Base-by-base conservation (phyloP, 176 grass and related monocot genomes). In the Ananas comosus region DNA sequence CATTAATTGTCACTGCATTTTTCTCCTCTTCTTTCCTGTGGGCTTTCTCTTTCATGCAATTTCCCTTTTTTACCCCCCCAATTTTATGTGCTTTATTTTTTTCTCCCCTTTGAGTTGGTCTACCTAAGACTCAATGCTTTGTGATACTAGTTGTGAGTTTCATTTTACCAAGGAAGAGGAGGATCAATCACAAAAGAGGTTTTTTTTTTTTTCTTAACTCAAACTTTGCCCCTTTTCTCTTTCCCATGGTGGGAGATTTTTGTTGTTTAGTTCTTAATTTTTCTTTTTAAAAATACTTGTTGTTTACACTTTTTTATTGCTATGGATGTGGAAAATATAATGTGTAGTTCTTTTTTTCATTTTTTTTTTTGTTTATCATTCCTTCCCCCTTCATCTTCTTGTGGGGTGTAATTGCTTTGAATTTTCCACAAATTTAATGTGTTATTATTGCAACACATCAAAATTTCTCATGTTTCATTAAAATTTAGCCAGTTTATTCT, bases 141-240 rank as follows among this genome's bases (percentile, higher is more conserved):
- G 56, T 61, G 56, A 22, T 61, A 17, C 21, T 61, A 10, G 11
- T 61, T 61, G 7, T 61, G 56, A 42, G n/a, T 53, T 77, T 70
- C 65, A 82, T 70, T 71, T 84, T 82, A 72, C 65, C 80, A 63
- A 85, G 50, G 59, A 72, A 82, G 79, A 76, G 69, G 56, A 16
- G 74, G 64, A 76, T 78, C 76, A 51, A 59, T 64, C 57, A 72
- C 67, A 53, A 80, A 92, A 76, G 64, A 54, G 82, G 81, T 88
- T 22, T 70, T 19, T 75, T 88, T 81, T 64, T 13, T 59, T 18
- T 24, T 42, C 33, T 42, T 12, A 25, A 13, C 48, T 53, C 6
- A 29, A 29, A 29, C 8, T 48, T 70, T 51, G 58, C 14, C 9
- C 2, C 49, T 70, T 9, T 27, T 48, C 54, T 12, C 67, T 74